Conservation (phyloP, 352 stramenopile genomes). For the Pythium plurisporium region DNA sequence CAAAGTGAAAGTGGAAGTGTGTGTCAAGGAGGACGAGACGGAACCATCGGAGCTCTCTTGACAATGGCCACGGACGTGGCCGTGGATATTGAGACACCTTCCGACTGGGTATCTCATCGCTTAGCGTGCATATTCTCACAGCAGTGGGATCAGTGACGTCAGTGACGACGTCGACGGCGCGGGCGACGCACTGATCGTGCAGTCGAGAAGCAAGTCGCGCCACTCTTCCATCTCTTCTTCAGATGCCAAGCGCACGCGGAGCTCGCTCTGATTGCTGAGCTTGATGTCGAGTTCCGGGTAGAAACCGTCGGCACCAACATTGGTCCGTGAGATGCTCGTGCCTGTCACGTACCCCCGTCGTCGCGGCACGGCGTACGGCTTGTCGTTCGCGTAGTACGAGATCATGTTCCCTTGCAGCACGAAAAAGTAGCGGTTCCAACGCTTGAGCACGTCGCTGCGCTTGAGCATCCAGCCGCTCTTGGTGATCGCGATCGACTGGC, state of each 20-base stretch:
- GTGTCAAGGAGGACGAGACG: too few relatives aligned
- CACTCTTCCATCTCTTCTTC: constrained; percentile 31
- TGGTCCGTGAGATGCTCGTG: constrained; percentile 24
- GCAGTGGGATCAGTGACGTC: constrained; percentile 12
- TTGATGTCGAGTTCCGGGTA: constrained; percentile 24
- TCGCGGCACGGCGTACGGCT: constrained; percentile 65
- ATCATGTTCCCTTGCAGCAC: constrained; percentile 68
- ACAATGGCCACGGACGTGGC: background rate
- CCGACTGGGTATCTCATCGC: constrained; percentile 6
- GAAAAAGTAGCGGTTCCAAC: constrained; percentile 74
- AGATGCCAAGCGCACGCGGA: constrained; percentile 24
- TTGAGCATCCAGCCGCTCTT: constrained; percentile 72
- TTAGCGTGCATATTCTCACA: background rate
- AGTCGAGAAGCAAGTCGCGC: constrained; percentile 21
- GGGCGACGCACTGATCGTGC: background rate
- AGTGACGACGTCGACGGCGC: constrained; percentile 3
- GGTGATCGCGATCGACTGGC: constrained; percentile 49
- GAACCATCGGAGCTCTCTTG: too few relatives aligned
- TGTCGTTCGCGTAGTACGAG: constrained; percentile 70
- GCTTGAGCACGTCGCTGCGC: constrained; percentile 44
- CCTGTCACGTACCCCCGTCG: constrained; percentile 55
- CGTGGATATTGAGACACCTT: constrained; percentile 4
- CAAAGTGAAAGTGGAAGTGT: background rate
- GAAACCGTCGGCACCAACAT: constrained; percentile 15
- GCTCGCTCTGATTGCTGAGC: constrained; percentile 16